A percentile compares a stretch with the other conserved stretches of the same genome.
Conservation (phyloP, 148 eudicot species). For the Chenopodium suecicum region DNA sequence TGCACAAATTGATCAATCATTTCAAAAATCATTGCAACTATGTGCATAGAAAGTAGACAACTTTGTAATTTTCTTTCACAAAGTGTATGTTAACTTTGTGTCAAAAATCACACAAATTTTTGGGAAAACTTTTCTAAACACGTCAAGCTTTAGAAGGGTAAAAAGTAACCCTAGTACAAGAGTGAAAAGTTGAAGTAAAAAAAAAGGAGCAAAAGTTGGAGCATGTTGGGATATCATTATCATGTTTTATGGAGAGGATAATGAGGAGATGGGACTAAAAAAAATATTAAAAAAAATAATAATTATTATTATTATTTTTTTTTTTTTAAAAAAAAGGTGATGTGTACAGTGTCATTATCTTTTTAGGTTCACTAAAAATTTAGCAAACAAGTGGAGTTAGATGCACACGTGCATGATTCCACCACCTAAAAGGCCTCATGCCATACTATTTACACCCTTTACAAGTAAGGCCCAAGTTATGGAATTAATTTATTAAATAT, state of each 20-base stretch:
- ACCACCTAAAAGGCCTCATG: background rate
- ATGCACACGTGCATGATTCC: constrained; percentile 37
- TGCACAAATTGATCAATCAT: too few species aligned
- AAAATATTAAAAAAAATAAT: background rate
- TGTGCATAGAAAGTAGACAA: too few species aligned
- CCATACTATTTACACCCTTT: background rate
- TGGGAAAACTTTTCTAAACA: too few species aligned
- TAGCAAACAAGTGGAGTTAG: constrained; percentile 24
- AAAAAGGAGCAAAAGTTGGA: constrained; percentile 2
- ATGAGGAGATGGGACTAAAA: constrained; percentile 4
- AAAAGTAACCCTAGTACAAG: background rate
- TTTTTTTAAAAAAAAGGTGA: too few species aligned
- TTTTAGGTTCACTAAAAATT: constrained; percentile 12
- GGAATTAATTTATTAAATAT: background rate
- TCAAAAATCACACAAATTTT: too few species aligned
- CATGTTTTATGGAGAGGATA: constrained; percentile 14
- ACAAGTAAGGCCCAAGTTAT: background rate
- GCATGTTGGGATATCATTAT: constrained; percentile 20
- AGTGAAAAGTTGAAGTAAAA: background rate
- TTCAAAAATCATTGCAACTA: too few species aligned
- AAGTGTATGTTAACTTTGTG: too few species aligned
- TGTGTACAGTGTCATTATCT: background rate
- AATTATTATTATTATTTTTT: background rate
- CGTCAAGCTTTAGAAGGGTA: too few species aligned
- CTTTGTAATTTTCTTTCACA: too few species aligned